Conservation (phyloP, 2,329 filamentous ascomycete genomes). For the Madurella fahalii region DNA sequence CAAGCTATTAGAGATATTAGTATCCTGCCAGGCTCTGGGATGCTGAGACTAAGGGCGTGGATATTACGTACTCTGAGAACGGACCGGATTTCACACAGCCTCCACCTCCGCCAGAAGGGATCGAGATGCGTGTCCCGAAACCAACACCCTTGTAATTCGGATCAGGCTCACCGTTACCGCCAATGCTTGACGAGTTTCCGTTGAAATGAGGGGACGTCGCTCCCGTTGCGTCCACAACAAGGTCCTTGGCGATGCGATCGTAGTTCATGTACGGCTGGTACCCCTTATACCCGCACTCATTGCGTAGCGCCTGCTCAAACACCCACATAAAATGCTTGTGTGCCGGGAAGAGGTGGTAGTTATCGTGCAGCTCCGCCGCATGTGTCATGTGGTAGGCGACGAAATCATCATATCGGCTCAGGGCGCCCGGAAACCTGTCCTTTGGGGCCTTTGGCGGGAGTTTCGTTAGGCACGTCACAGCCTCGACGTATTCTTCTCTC, state of each 20-base stretch:
- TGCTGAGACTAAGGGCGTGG: too few relatives aligned
- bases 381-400: conserved; percentile 33
- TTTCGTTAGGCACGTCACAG: conserved; percentile 29
- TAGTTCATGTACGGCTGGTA: conserved; percentile 48
- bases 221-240: conserved; percentile 29
- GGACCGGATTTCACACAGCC: conserved; percentile 51
- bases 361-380: conserved; percentile 26
- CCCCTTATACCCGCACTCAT: conserved; percentile 35
- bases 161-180: conserved; percentile 40
- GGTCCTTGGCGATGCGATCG: conserved; percentile 46
- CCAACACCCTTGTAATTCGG: conserved; percentile 26
- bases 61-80: conserved; percentile 36
- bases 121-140: conserved; percentile 36
- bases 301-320: conserved; percentile 33
- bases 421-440: conserved; percentile 26
- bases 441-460: conserved; percentile 24
- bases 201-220: conserved; percentile 48
- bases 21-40: neutral
- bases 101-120: conserved; percentile 48
- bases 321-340: conserved; percentile 32
- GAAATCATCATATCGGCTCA: conserved; percentile 32
- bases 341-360: conserved; percentile 28
- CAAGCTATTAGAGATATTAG: conserved; percentile 32
- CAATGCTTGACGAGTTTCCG: conserved; percentile 48
- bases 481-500: conserved; percentile 27